Evolutionary conservation across 306 rosid species (phyloP), one percentile per base, ranked within the genome.

Genomic region (Trifolium fragiferum): DNA sequence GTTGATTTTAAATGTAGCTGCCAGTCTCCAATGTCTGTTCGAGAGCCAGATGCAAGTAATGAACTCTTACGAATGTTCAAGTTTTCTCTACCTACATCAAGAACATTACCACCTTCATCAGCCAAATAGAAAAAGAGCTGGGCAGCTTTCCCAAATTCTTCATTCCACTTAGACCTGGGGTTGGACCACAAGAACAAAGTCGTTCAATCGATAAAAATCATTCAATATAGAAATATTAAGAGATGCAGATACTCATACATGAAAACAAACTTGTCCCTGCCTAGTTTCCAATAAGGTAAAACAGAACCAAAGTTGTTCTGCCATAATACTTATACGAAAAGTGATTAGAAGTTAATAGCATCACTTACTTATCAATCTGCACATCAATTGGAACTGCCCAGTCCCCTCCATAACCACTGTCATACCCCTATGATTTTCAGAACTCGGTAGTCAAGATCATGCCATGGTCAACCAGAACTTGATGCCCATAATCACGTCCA

Each of bases 41-140:
- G 89, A 68, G 95, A 87, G 83, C 99, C 96, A 61, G 90, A 88
- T 21, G 93, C 84, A 47, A 94, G 89, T 66, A 87, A 84, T 53
- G 96, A 84, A 85, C 79, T 81, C 70, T 75, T 84, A 27, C 55
- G 85, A 63, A 44, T 62, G 64, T 82, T 85, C 73, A 90, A 75
- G 38, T 78, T 69, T 73, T 87, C 89, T 77, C 84, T 60, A 50
- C 83, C 80, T 78, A 87, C 40, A 78, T 82, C 77, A 70, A 92
- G 79, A 82, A 84, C 77, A 72, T 75, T 85, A 16, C 91, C 90
- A 81, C 83, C 88, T 85, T 94, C 99, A 83, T 94, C 99, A 73
- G 93, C 96, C 88, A 94, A 68, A 74, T 94, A 94, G 90, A 94
- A 94, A 82, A 92, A 94, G 57, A 92, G 83, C 78, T 90, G 97